Conservation (phyloP, 1,139 yeast genomes). For the Kodamaea derodonti region DNA sequence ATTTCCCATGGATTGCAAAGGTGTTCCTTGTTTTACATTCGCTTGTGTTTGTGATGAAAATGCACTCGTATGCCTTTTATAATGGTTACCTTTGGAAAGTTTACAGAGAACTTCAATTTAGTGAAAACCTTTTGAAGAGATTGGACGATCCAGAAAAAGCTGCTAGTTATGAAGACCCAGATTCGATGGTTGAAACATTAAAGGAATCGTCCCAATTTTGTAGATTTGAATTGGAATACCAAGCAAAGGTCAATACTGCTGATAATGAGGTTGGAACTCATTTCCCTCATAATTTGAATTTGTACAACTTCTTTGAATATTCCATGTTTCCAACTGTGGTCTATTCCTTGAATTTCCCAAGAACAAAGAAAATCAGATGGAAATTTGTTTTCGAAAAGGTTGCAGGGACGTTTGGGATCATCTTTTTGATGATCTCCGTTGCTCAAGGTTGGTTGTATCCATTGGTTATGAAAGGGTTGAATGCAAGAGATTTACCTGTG, state of each 20-base stretch:
- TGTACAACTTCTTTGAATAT: constrained; percentile 64
- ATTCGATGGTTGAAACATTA: constrained; percentile 21
- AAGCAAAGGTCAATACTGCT: constrained; percentile 24
- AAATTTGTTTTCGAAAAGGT: constrained; percentile 65
- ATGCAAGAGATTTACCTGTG: constrained; percentile 43
- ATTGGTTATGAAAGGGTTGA: constrained; percentile 56
- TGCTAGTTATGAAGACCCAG: not conserved
- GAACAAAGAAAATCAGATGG: constrained; percentile 69
- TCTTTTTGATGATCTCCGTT: constrained; percentile 72
- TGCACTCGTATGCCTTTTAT: constrained; percentile 85
- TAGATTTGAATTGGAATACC: constrained; percentile 56
- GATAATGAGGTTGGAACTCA: constrained; percentile 6
- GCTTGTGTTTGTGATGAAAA: constrained; percentile 85
- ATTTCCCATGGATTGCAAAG: constrained; percentile 83
- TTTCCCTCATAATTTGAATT: constrained; percentile 73
- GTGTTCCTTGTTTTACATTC: constrained; percentile 79
- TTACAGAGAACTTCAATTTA: constrained; percentile 49
- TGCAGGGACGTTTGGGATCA: constrained; percentile 81
- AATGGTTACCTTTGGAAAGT: constrained; percentile 84
- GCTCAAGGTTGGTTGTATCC: constrained; percentile 83
- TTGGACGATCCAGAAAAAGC: constrained; percentile 10
- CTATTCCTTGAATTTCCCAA: constrained; percentile 74
- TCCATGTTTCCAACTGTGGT: constrained; percentile 92
- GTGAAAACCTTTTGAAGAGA: constrained; percentile 31
- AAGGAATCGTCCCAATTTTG: constrained; percentile 56